Evolutionary conservation across 768 basidiomycete genomes (phyloP).

Genomic region (Amanita subjunquillea): DNA sequence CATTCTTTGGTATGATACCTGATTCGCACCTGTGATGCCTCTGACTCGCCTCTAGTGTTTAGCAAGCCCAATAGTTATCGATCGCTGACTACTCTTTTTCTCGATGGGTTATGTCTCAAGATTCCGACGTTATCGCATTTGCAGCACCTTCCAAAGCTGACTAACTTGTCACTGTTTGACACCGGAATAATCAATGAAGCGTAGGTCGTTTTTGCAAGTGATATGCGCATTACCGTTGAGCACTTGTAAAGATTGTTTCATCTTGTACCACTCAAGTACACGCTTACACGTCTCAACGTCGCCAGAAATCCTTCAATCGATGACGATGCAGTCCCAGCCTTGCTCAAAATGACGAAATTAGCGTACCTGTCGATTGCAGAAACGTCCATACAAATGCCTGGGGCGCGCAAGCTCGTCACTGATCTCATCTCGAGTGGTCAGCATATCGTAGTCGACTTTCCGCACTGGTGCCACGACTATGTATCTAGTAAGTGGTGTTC

Average conservation of each 20-base stretch:
- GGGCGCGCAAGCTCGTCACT: constrained; percentile 33
- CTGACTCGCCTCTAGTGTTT: constrained; percentile 28
- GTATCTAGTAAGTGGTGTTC: constrained; percentile 30
- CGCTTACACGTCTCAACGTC: constrained; percentile 42
- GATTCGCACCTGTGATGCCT: constrained; percentile 4
- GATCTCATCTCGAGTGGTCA: neutral
- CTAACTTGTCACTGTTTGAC: constrained; percentile 30
- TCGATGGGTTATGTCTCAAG: constrained; percentile 31
- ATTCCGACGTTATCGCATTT: constrained; percentile 42
- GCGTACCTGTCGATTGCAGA: constrained; percentile 40
- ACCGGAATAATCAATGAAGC: constrained; percentile 32
- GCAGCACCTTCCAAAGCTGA: constrained; percentile 42
- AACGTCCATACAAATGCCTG: constrained; percentile 46
- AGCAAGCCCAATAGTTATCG: constrained; percentile 39
- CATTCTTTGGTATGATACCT: constrained; percentile 29
- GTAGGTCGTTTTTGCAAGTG: constrained; percentile 21
- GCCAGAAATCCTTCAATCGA: constrained; percentile 41
- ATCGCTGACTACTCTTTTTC: constrained; percentile 38
- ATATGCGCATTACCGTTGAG: constrained; percentile 4
- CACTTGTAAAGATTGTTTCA: constrained; percentile 36
- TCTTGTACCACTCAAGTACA: constrained; percentile 43
- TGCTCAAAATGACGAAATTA: constrained; percentile 37
- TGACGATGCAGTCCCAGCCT: constrained; percentile 46
- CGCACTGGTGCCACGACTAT: constrained; percentile 40
- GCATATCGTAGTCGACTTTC: constrained; percentile 31